Base-by-base conservation (phyloP, 768 basidiomycete species). In the Boletus coccyginus region DNA sequence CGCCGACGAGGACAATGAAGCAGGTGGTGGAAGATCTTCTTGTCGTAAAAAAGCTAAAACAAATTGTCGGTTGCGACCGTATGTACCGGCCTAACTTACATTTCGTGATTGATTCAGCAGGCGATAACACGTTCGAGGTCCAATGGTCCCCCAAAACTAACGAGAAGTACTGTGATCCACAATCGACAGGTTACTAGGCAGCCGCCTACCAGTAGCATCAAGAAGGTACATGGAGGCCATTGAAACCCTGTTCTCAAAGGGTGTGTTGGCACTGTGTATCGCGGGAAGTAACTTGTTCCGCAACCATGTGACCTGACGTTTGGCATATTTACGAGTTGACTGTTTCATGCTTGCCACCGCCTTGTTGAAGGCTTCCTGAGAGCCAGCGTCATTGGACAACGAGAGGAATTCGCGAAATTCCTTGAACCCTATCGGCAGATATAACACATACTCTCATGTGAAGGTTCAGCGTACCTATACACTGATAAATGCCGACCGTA, bases 231-330 rank as follows among this genome's bases (percentile, higher is more conserved):
- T 74, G 61, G 67, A 77, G 57, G 75, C 73, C n/a, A 61, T 56
- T 12, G 70, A 65, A 42, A 48, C 13, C 19, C 50, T 21, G 31
- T 62, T 64, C 32, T 61, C 60, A 10, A 69, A 73, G 19, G 74
- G 61, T 11, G 64, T 60, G 53, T 84, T 82, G 12, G 66, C 62
- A 50, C 82, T 84, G 35, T 78, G 67, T 14, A 88, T 73, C 4
- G 82, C 86, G 3, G 94, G 95, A 36, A 97, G 70, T 14, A 98
- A 72, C 71, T 97, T 96, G 67, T 92, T 92, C 39, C 84, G 80
- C 46, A 98, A 86, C 97, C 97, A 99, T 36, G 87, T 85, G 41
- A 95, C 78, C 69, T 99, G 97, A 39, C 87, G 78, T 67, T 90
- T 92, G 0, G 97, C 92, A 68, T 98, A 99, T 71, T 94, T 88